Conservation (phyloP, 768 basidiomycete species). For the Phaeolepiota aurea region DNA sequence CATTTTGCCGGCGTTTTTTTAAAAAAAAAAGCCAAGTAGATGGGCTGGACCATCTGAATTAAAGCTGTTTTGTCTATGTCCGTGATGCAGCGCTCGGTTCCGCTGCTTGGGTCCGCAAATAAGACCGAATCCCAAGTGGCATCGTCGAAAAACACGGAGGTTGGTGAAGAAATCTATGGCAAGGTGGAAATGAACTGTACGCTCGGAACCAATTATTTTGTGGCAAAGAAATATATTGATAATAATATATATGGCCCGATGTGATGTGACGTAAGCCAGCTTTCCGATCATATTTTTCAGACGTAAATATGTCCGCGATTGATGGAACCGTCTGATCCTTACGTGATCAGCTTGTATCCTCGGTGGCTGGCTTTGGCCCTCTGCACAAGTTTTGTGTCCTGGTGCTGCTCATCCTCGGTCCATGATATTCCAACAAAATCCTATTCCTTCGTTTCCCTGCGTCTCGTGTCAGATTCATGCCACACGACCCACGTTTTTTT, state of each 20-base stretch:
- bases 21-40: too few species aligned
- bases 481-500: slow-evolving; percentile 16
- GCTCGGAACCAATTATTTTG: too few species aligned
- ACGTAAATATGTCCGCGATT: slow-evolving; percentile 1
- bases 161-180: too few species aligned
- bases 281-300: slow-evolving; percentile 3
- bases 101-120: background rate
- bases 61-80: background rate
- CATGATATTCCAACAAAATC: background rate
- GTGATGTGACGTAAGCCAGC: slow-evolving; percentile 3
- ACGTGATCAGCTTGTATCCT: slow-evolving; percentile 2
- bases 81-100: background rate
- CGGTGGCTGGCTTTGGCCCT: too few species aligned
- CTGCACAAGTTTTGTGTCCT: background rate
- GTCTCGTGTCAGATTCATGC: slow-evolving; percentile 1
- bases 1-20: too few species aligned
- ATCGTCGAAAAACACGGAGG: background rate
- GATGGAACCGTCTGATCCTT: background rate
- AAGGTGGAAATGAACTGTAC: too few species aligned
- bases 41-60: too few species aligned
- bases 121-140: background rate
- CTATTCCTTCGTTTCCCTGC: background rate
- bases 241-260: too few species aligned
- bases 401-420: background rate
- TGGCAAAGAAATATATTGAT: too few species aligned